A percentile compares a stretch with the other conserved stretches of the same genome.
Evolutionary conservation across 225 moss, liverwort and hornwort genomes (phyloP).

Genomic region (Polytrichum commune): DNA sequence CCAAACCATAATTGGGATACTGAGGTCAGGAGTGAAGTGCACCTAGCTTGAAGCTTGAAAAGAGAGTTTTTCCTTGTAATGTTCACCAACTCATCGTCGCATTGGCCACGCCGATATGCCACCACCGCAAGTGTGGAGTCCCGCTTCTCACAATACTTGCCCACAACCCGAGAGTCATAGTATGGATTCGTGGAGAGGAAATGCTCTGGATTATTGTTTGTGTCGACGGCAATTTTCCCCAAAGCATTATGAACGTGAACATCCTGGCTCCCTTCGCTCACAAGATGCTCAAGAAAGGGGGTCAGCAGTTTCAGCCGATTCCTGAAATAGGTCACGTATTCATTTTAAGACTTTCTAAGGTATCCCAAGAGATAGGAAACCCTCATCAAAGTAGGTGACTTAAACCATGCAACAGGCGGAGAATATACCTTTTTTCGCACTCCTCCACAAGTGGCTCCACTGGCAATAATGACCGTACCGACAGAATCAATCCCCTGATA

Average conservation of each 20-base stretch:
- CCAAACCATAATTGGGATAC: too few species aligned
- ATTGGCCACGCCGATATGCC: slow-evolving; percentile 90
- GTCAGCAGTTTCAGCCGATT: slow-evolving; percentile 89
- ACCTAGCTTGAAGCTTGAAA: slow-evolving; percentile 98
- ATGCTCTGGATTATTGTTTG: slow-evolving; percentile 98
- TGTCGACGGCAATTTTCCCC: slow-evolving; percentile 95
- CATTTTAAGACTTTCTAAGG: too few species aligned
- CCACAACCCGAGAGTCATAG: slow-evolving; percentile 94
- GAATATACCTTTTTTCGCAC: slow-evolving; percentile 87
- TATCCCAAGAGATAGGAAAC: too few species aligned
- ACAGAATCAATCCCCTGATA: slow-evolving; percentile 93
- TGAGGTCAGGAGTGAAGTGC: neutral
- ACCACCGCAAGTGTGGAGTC: slow-evolving; percentile 98
- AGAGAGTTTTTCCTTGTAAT: slow-evolving; percentile 98
- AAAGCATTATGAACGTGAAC: slow-evolving; percentile 99
- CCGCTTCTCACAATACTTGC: slow-evolving; percentile 99
- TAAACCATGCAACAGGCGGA: neutral
- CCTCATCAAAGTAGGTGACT: too few species aligned
- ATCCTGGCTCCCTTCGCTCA: slow-evolving; percentile 99
- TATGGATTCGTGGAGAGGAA: slow-evolving; percentile 97
- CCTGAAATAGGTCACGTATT: slow-evolving; percentile 24
- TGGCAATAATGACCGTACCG: slow-evolving; percentile 91
- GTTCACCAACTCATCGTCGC: slow-evolving; percentile 94
- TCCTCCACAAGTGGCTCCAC: slow-evolving; percentile 95
- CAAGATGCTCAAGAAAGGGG: slow-evolving; percentile 96